Conservation (phyloP, 768 basidiomycete species). For the Russula vinacea region DNA sequence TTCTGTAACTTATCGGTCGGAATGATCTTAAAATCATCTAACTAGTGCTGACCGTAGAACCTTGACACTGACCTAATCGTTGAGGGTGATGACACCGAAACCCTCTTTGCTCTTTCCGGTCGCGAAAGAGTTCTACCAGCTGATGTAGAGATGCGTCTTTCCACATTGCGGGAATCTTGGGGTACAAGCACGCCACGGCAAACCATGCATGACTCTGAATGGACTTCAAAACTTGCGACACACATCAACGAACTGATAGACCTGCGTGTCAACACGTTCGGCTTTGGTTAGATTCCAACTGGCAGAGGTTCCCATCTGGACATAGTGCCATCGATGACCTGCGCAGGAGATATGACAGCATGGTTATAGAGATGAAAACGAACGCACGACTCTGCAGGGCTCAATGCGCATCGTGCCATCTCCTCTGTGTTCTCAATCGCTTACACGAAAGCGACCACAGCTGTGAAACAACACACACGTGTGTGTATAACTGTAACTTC, state of each 20-base stretch:
- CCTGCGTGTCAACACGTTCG: conserved; percentile 46
- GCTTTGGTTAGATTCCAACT: conserved; percentile 51
- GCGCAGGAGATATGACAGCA: conserved; percentile 43
- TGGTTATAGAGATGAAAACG: conserved; percentile 45
- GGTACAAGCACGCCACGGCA: conserved; percentile 36
- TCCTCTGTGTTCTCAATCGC: conserved; percentile 47
- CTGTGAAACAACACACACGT: conserved; percentile 51
- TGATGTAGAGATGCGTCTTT: conserved; percentile 34
- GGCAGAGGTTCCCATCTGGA: conserved; percentile 44
- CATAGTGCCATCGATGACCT: conserved; percentile 48
- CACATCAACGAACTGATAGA: conserved; percentile 44
- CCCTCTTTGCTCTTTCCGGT: conserved; percentile 39
- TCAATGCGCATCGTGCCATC: conserved; percentile 47
- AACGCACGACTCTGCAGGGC: conserved; percentile 50
- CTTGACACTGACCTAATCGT: conserved; percentile 49
- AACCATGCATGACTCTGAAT: conserved; percentile 41
- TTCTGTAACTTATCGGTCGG: conserved; percentile 25
- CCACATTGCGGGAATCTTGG: conserved; percentile 36
- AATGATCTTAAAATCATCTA: background rate
- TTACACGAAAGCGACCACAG: conserved; percentile 48
- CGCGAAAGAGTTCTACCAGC: conserved; percentile 26
- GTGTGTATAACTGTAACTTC: conserved; percentile 46
- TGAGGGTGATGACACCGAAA: conserved; percentile 39
- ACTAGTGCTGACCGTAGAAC: conserved; percentile 39
- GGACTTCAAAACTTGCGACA: conserved; percentile 40